Percentiles rank a stretch among this genome's conserved stretches.
phyloP scores from a whole-genome alignment of 75 land plant species.

The Pseudotsuga menziesii region DNA sequence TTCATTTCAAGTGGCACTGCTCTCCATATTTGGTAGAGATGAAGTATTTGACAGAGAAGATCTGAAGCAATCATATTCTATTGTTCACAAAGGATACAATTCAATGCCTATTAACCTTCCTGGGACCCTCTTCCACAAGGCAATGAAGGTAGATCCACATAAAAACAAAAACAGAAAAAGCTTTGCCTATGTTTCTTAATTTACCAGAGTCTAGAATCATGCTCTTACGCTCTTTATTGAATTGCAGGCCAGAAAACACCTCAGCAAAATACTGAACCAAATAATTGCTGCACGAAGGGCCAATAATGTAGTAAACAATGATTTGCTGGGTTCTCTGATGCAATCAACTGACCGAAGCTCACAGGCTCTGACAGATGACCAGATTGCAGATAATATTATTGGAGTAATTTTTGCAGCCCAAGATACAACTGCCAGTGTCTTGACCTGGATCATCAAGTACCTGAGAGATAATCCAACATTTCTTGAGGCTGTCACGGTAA shows the following conservation, averaged over 20 bases:
- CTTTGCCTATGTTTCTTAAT: background rate
- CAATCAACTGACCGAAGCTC: slow-evolving; percentile 24
- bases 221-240: no score
- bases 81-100: slow-evolving; percentile 82
- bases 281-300: slow-evolving; percentile 48
- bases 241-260: slow-evolving; percentile 46
- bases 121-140: slow-evolving; percentile 65
- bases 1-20: slow-evolving; percentile 73
- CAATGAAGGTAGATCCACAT: slow-evolving; percentile 56
- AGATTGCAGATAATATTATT: slow-evolving; percentile 87
- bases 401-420: slow-evolving; percentile 86
- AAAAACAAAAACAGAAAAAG: background rate
- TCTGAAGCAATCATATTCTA: slow-evolving; percentile 63
- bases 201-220: background rate
- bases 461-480: slow-evolving; percentile 50
- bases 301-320: slow-evolving; percentile 15
- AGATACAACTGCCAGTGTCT: slow-evolving; percentile 87
- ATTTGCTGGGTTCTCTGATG: slow-evolving; percentile 70
- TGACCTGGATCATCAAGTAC: slow-evolving; percentile 86
- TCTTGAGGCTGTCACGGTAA: slow-evolving; percentile 65
- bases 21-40: slow-evolving; percentile 64
- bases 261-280: slow-evolving; percentile 46
- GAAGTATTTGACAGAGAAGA: slow-evolving; percentile 56
- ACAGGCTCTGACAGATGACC: slow-evolving; percentile 65
- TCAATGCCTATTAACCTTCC: slow-evolving; percentile 87